phyloP scores from a whole-genome alignment of 768 basidiomycete species.

The Trametes cinnabarina region DNA sequence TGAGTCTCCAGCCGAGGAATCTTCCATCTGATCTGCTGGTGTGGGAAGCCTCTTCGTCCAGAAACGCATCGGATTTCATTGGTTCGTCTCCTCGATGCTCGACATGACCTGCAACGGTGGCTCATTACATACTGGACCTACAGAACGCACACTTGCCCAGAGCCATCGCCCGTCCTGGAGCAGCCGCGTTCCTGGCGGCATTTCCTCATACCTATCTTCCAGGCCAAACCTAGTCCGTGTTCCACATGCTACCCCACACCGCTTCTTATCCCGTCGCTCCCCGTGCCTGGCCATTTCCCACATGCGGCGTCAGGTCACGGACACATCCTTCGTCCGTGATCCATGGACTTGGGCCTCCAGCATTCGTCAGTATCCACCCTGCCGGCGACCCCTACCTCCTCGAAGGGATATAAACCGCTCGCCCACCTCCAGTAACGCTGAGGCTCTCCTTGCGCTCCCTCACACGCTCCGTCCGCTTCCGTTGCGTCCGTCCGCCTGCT shows the following conservation, averaged over 20 bases:
- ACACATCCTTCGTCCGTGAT: background rate
- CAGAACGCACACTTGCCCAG: too few species aligned
- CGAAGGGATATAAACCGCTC: constrained; percentile 1
- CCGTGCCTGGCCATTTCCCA: background rate
- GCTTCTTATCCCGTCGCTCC: constrained; percentile 1
- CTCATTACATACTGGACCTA: background rate
- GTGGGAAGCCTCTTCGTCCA: background rate
- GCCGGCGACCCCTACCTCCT: background rate
- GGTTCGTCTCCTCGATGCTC: background rate
- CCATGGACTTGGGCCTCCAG: background rate
- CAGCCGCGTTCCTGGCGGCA: background rate
- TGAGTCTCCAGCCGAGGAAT: too few species aligned
- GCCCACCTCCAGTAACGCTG: background rate
- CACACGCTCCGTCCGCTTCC: background rate
- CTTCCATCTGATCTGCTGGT: background rate
- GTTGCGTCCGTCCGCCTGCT: background rate
- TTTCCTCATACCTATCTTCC: background rate
- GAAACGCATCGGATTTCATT: background rate
- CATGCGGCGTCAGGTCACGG: background rate
- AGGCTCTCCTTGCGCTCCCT: constrained; percentile 2
- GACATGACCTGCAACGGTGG: too few species aligned
- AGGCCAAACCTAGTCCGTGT: background rate
- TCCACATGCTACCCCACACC: background rate
- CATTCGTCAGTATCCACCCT: background rate
- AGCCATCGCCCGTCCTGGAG: background rate